Percentiles rank a stretch among this genome's conserved stretches.
Conservation (phyloP, 169 alveolate species). For the Plasmodium gonderi region DNA sequence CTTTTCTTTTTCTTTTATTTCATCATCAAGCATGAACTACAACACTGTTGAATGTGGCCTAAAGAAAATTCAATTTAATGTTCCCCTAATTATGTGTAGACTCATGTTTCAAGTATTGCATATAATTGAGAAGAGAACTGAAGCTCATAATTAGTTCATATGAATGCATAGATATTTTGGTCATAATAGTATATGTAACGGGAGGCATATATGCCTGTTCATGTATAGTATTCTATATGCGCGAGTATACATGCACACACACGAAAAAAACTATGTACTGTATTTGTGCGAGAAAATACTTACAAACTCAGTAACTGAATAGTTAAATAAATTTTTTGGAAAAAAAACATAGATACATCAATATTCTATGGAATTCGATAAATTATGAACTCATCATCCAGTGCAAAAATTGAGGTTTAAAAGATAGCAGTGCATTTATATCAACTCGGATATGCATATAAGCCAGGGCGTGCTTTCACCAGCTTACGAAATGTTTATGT, state of each 20-base stretch:
- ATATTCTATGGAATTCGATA: background rate
- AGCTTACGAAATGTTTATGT: background rate
- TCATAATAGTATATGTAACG: no score
- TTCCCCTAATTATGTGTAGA: background rate
- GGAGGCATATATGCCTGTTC: background rate
- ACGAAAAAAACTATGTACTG: background rate
- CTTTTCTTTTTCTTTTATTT: background rate
- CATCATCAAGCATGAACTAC: background rate
- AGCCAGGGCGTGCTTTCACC: background rate
- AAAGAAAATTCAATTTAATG: background rate
- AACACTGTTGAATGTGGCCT: background rate
- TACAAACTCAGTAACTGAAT: background rate
- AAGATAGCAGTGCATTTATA: background rate
- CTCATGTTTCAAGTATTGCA: background rate
- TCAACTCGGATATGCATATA: background rate
- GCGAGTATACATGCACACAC: background rate
- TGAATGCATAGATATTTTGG: background rate
- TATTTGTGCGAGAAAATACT: background rate
- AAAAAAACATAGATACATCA: background rate
- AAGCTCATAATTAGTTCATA: background rate
- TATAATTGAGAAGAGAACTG: background rate
- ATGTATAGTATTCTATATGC: background rate
- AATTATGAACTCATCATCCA: background rate
- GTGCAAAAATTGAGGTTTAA: background rate
- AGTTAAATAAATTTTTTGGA: background rate